These are phyloP conservation scores for Fusarium buharicum DNA, from an alignment of 2,329 filamentous ascomycete species.

Conservation along the genomic window DNA sequence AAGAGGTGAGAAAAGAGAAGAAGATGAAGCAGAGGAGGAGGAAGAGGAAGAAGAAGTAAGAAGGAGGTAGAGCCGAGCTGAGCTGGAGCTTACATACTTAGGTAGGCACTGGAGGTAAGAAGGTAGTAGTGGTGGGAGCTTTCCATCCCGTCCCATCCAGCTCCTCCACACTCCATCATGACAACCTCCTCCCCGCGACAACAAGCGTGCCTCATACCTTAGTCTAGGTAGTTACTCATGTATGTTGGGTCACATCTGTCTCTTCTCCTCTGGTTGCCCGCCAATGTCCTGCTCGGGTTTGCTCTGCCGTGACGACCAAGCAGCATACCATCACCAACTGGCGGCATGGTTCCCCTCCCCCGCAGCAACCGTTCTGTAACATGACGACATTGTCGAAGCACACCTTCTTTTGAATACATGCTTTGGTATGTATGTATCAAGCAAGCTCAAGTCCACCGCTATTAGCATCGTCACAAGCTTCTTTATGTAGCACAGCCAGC, in stretches of 20 bases:
- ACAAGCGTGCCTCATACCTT: constrained; percentile 8
- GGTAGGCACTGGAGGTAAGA: constrained; percentile 14
- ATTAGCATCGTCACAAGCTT: constrained; percentile 4
- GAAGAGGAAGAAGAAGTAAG: not conserved
- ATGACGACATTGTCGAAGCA: constrained; percentile 45
- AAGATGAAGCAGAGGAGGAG: constrained; percentile 5
- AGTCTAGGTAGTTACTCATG: constrained; percentile 9
- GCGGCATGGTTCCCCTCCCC: constrained; percentile 35
- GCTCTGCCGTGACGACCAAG: constrained; percentile 8
- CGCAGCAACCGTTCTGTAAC: constrained; percentile 33
- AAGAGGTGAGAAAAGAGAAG: constrained; percentile 1
- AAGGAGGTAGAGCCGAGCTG: constrained; percentile 3
- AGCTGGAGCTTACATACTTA: constrained; percentile 17
- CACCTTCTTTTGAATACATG: constrained; percentile 15
- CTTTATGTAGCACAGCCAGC: not conserved
- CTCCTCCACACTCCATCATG: constrained; percentile 29
- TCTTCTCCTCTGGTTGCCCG: constrained; percentile 17
- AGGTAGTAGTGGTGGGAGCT: constrained; percentile 15
- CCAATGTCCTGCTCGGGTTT: constrained; percentile 23
- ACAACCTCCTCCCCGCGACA: constrained; percentile 26
- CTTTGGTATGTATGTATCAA: constrained; percentile 2
- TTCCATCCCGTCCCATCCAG: constrained; percentile 20
- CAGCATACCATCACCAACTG: constrained; percentile 27
- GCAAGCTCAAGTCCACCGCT: not conserved
- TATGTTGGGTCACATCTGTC: constrained; percentile 10